These are phyloP conservation scores for Candida silvicultrix DNA, from an alignment of 805 yeast genomes.

Conservation along the genomic window DNA sequence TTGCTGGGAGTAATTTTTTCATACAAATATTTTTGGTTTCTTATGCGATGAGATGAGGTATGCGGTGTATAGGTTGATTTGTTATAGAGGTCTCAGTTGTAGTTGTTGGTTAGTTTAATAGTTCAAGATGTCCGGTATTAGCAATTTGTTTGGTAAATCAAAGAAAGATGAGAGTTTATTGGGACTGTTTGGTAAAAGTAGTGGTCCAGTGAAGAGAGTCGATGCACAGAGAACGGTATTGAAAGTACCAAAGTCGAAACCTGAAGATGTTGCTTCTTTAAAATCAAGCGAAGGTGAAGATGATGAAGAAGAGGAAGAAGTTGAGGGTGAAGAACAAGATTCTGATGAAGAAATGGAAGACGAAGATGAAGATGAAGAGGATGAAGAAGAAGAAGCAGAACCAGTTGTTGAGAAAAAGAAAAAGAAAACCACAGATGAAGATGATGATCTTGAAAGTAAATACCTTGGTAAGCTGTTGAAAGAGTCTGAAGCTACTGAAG, in stretches of 20 bases:
- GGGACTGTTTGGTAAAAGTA: slow-evolving; percentile 29
- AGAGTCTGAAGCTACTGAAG: slow-evolving; percentile 23
- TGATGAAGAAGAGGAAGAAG: slow-evolving; percentile 9
- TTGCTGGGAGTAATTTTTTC: background rate
- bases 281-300: slow-evolving; percentile 6
- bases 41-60: background rate
- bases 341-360: slow-evolving; percentile 14
- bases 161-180: slow-evolving; percentile 26
- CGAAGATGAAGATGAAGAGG: slow-evolving; percentile 16
- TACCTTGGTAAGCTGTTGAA: slow-evolving; percentile 46
- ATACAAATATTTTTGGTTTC: background rate
- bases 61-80: too few species aligned
- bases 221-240: slow-evolving; percentile 28
- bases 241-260: slow-evolving; percentile 6
- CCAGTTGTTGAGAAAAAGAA: slow-evolving; percentile 13
- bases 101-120: too few species aligned
- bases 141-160: slow-evolving; percentile 26
- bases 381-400: slow-evolving; percentile 17
- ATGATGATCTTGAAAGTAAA: slow-evolving; percentile 47
- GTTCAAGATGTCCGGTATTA: slow-evolving; percentile 24
- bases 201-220: slow-evolving; percentile 43
- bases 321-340: slow-evolving; percentile 15
- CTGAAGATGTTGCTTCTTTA: slow-evolving; percentile 5
- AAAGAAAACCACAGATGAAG: slow-evolving; percentile 23
- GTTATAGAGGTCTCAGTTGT: too few species aligned